phyloP scores from a whole-genome alignment of 2,329 filamentous ascomycete genomes.

The Seiridium unicorne region DNA sequence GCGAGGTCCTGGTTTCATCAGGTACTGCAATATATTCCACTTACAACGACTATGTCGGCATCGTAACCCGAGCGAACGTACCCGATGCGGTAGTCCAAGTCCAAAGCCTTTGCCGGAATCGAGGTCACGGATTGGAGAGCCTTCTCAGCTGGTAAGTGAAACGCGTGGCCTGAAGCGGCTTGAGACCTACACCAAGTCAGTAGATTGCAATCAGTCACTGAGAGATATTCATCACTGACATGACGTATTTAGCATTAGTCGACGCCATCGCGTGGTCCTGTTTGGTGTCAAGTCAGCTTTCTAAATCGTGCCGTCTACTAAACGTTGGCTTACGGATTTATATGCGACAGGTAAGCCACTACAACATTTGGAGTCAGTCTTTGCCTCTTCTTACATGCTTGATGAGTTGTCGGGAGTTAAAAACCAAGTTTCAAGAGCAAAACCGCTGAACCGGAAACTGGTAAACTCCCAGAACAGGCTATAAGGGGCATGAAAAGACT shows the following conservation, averaged over 20 bases:
- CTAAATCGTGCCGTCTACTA: background rate
- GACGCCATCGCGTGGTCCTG: constrained; percentile 31
- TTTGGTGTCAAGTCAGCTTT: background rate
- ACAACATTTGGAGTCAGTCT: no score
- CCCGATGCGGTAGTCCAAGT: constrained; percentile 41
- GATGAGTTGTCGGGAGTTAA: no score
- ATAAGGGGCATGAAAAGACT: no score
- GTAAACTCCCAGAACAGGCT: no score
- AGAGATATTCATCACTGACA: constrained; percentile 19
- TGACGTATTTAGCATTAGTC: constrained; percentile 38
- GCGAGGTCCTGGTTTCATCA: no score
- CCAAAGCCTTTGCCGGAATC: constrained; percentile 40
- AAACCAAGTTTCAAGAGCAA: no score
- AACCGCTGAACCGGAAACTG: no score
- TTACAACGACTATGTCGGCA: constrained; percentile 43
- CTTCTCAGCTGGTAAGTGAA: constrained; percentile 36
- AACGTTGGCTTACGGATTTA: constrained; percentile 30
- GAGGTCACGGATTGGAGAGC: constrained; percentile 44
- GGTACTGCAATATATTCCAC: background rate
- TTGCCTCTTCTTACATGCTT: no score
- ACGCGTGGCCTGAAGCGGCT: constrained; percentile 39
- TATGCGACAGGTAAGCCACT: constrained; percentile 37
- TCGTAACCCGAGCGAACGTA: constrained; percentile 44
- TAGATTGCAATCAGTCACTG: background rate
- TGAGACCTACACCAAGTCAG: constrained; percentile 26